Evolutionary conservation across 768 basidiomycete genomes (phyloP), one percentile per base, ranked within the genome.

Genomic region (Pleurotus pulmonarius): DNA sequence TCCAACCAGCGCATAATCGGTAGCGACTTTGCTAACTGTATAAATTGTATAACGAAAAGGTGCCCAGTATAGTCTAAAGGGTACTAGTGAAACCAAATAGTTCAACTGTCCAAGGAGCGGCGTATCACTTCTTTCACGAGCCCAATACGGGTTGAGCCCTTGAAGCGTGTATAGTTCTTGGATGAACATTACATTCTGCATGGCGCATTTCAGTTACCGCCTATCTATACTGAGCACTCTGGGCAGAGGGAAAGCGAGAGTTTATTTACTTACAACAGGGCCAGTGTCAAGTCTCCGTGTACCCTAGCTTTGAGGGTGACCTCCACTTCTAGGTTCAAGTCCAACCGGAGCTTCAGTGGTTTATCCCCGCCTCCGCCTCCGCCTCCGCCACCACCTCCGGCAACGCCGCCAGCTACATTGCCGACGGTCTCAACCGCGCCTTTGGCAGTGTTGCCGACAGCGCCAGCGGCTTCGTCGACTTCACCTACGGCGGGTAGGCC

Each of bases 401-500:
- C 34, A 25, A 58, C 59, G 3, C 20, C 25, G 26, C 57, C 59
- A 7, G 47, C 57, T 16, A 49, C 48, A 25, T 52, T 20, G 13
- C 59, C 59, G 18, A 22, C 56, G 12, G 52, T 18, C 25, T 49
- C 40, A 18, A 63, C 56, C 24, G 58, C 48, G 52, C 57, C 52
- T 29, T 54, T 34, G n/a, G 54, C 57, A 41, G 61, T 57, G 18
- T 65, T 59, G 6, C 61, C 45, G 1, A 66, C 29, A 12, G 56
- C 40, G 3, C 47, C 43, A 3, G 43, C 58, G 34, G 61, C 60
- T 48, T 60, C 53, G 22, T 56, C 61, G 3, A 63, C 57, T 46
- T 67, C 65, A 11, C 63, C 63, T 1, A 64, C 58, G 29, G 58
- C 59, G 11, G 63, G 62, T 5, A 65, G 60, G 11, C 57, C 58